Evolutionary conservation across 768 basidiomycete genomes (phyloP).

Genomic region (Lactarius vividus): DNA sequence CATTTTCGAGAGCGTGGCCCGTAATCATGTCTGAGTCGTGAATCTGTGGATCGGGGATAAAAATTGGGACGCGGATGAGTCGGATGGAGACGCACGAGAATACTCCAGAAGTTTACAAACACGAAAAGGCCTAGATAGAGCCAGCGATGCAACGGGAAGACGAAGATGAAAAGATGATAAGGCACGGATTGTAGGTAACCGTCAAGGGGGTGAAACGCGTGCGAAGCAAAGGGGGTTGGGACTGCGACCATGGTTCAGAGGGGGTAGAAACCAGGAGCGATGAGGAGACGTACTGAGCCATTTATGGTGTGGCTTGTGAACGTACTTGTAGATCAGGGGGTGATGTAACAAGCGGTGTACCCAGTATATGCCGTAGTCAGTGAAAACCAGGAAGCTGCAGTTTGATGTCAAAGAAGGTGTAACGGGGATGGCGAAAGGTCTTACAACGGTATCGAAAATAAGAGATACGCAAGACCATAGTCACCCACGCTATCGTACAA

Average conservation of each 20-base stretch:
- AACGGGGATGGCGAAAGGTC: conserved; percentile 31
- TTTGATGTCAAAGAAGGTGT: conserved; percentile 16
- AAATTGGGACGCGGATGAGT: neutral
- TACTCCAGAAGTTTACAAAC: conserved; percentile 91
- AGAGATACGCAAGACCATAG: conserved; percentile 73
- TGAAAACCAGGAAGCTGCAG: conserved; percentile 74
- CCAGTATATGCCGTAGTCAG: conserved; percentile 96
- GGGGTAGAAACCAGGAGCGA: neutral
- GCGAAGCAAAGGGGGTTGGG: conserved; percentile 95
- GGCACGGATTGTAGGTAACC: conserved; percentile 93
- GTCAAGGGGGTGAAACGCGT: conserved; percentile 96
- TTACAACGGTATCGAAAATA: conserved; percentile 67
- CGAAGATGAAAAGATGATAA: conserved; percentile 87
- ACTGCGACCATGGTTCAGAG: conserved; percentile 45
- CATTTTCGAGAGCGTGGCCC: conserved; percentile 78
- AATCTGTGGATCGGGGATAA: conserved; percentile 51
- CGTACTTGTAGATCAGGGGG: conserved; percentile 79
- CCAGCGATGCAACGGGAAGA: conserved; percentile 87
- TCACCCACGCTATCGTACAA: conserved; percentile 78
- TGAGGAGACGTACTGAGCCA: conserved; percentile 77
- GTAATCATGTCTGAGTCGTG: conserved; percentile 99
- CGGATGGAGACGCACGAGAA: conserved; percentile 61
- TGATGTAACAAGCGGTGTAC: conserved; percentile 89
- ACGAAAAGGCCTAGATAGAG: conserved; percentile 86
- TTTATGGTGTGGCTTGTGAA: conserved; percentile 99